phyloP scores from a whole-genome alignment of 106 monocot genomes.

The Apostasia ramifera region DNA sequence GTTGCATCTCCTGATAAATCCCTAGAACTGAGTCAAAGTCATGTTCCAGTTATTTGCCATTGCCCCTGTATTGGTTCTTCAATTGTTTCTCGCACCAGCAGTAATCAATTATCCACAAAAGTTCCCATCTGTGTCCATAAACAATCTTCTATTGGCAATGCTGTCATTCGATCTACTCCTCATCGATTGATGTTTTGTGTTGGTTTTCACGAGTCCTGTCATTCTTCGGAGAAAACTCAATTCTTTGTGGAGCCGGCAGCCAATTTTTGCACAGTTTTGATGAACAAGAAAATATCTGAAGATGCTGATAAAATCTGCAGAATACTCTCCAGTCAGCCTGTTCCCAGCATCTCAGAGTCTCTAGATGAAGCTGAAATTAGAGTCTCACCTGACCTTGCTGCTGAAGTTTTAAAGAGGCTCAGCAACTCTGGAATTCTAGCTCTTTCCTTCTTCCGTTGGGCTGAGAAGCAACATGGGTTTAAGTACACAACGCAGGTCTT shows the following conservation, averaged over 20 bases:
- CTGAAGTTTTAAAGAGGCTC: slow-evolving; percentile 58
- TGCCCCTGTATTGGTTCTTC: neutral
- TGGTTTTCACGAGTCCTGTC: slow-evolving; percentile 10
- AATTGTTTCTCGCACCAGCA: neutral
- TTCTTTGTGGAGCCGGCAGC: slow-evolving; percentile 28
- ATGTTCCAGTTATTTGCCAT: no score
- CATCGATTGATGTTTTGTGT: neutral
- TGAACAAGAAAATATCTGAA: slow-evolving; percentile 6
- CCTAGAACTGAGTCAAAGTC: neutral
- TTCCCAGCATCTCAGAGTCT: slow-evolving; percentile 12
- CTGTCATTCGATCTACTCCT: neutral
- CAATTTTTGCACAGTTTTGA: neutral
- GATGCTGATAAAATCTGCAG: slow-evolving; percentile 64
- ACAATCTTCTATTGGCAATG: neutral
- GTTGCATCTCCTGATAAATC: neutral
- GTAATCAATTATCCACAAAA: neutral
- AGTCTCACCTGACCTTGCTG: slow-evolving; percentile 40
- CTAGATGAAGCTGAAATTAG: slow-evolving; percentile 36
- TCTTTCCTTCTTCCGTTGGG: slow-evolving; percentile 72
- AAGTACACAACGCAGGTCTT: slow-evolving; percentile 35
- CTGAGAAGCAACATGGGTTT: slow-evolving; percentile 54
- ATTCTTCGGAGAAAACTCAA: slow-evolving; percentile 7
- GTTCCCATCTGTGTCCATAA: neutral
- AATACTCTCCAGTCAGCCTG: slow-evolving; percentile 24
- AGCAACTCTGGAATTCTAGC: slow-evolving; percentile 69